Percentiles rank a stretch among this genome's conserved stretches.
Conservation (phyloP, 202 grass and related monocot species). For the Carex arenaria region DNA sequence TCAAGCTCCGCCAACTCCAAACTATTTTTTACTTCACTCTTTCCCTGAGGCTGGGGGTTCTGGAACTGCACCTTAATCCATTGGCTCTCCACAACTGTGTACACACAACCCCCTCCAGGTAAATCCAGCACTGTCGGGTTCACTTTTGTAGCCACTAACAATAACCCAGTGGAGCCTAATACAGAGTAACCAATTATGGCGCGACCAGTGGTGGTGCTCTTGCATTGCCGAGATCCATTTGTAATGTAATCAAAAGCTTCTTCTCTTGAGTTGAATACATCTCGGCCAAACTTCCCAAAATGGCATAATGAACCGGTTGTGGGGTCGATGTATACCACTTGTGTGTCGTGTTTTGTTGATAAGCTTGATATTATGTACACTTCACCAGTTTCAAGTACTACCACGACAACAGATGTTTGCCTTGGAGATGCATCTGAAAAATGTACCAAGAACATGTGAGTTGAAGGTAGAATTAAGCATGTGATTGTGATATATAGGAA, state of each 20-base stretch:
- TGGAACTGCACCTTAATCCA: constrained; percentile 91
- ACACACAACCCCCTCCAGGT: constrained; percentile 76
- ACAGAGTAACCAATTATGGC: constrained; percentile 70
- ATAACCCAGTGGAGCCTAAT: constrained; percentile 63
- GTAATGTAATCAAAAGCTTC: constrained; percentile 79
- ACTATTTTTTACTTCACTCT: constrained; percentile 71
- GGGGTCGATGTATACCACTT: constrained; percentile 75
- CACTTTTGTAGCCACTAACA: constrained; percentile 75
- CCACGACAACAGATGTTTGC: constrained; percentile 54
- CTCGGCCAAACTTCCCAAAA: constrained; percentile 51
- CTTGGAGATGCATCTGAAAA: constrained; percentile 30
- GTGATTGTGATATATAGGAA: neutral
- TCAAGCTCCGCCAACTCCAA: constrained; percentile 75
- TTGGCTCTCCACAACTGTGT: constrained; percentile 67
- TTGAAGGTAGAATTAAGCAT: constrained; percentile 4
- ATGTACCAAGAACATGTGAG: neutral
- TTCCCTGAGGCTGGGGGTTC: constrained; percentile 77
- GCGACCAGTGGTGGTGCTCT: constrained; percentile 50
- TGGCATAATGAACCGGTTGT: constrained; percentile 68
- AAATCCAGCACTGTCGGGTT: constrained; percentile 48
- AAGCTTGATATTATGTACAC: constrained; percentile 79
- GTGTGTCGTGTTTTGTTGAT: constrained; percentile 50
- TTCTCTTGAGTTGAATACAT: constrained; percentile 64
- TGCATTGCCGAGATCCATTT: constrained; percentile 65
- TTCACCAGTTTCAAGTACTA: constrained; percentile 59